Conservation (phyloP, 2,329 filamentous ascomycete species). For the Xylariales sp. region DNA sequence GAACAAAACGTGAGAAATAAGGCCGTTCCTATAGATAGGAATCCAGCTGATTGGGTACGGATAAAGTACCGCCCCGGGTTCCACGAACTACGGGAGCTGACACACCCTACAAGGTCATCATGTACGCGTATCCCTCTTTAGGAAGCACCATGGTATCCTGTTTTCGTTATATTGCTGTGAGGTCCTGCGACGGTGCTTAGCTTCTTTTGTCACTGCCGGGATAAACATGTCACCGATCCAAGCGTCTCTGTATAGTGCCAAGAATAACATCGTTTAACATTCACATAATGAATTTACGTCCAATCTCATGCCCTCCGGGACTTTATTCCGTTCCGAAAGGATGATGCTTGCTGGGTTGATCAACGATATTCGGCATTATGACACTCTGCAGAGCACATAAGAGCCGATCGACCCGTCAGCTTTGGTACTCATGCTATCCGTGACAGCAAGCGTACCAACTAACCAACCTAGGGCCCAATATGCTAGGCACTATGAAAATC, state of each 20-base stretch:
- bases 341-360: not conserved
- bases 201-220: not conserved
- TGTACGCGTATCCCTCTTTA: conserved; percentile 7
- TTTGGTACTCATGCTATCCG: conserved; percentile 10
- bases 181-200: not conserved
- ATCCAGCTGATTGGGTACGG: conserved; percentile 30
- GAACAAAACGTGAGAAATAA: conserved; percentile 19
- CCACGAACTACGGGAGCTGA: conserved; percentile 18
- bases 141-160: not conserved
- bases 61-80: conserved; percentile 34
- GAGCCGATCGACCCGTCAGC: conserved; percentile 3
- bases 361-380: not conserved
- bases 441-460: not conserved
- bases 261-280: conserved; percentile 20
- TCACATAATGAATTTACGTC: conserved; percentile 10
- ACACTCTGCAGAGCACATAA: conserved; percentile 22
- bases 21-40: not conserved
- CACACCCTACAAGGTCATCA: conserved; percentile 10
- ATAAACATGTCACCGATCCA: conserved; percentile 25
- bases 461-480: conserved; percentile 3
- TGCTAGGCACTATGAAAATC: conserved; percentile 25
- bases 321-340: conserved; percentile 38
- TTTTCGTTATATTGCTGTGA: conserved; percentile 17
- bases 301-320: conserved; percentile 23
- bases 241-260: conserved; percentile 15